Conservation (phyloP, 2,329 filamentous ascomycete species). For the Colletotrichum liriopes region DNA sequence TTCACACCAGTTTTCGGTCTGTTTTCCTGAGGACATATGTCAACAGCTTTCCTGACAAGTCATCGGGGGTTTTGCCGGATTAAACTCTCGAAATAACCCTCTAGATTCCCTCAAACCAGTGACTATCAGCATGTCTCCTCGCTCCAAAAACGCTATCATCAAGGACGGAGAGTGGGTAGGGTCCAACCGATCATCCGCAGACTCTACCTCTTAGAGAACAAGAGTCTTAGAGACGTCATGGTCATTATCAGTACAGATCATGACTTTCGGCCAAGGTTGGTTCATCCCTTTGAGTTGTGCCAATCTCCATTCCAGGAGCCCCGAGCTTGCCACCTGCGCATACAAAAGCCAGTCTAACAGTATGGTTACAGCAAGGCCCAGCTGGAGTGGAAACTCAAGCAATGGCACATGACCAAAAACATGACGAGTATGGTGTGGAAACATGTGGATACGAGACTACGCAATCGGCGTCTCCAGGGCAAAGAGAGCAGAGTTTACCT, state of each 20-base stretch:
- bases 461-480: not conserved
- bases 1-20: not conserved
- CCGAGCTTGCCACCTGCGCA: not conserved
- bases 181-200: not conserved
- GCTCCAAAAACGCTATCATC: not conserved
- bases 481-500: slow-evolving; percentile 20
- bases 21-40: not conserved
- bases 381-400: slow-evolving; percentile 10
- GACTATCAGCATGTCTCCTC: not conserved
- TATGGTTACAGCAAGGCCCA: not conserved
- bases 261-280: slow-evolving; percentile 2
- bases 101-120: too few relatives aligned
- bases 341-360: not conserved
- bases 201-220: slow-evolving; percentile 11
- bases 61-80: not conserved
- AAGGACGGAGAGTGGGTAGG: not conserved
- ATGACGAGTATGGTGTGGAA: slow-evolving; percentile 6
- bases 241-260: not conserved
- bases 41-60: not conserved
- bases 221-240: not conserved
- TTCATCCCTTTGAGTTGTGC: not conserved
- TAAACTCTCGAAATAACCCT: not conserved
- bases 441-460: not conserved
- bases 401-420: slow-evolving; percentile 26
- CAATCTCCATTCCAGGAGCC: not conserved